phyloP scores from a whole-genome alignment of 768 basidiomycete genomes.

The Dioszegia crocea region DNA sequence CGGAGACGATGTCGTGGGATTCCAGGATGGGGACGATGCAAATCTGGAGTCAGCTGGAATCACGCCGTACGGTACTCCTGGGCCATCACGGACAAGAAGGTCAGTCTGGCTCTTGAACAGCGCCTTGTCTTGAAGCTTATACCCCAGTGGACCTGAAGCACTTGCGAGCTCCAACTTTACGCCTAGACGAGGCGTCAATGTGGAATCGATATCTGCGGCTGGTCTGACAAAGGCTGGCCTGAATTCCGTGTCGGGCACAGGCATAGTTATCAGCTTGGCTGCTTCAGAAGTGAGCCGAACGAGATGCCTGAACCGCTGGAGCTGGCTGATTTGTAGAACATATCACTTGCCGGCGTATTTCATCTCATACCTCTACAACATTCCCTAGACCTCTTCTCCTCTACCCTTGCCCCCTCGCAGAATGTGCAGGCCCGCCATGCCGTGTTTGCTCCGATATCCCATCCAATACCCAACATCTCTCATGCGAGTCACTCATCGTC shows the following conservation, averaged over 20 bases:
- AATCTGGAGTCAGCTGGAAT: neutral
- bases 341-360: conserved; percentile 69
- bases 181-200: conserved; percentile 18
- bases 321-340: conserved; percentile 48
- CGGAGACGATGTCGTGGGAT: conserved; percentile 1
- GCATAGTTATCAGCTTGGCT: conserved; percentile 23
- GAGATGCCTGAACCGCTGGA: neutral
- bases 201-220: conserved; percentile 5
- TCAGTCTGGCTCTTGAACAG: neutral
- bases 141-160: neutral
- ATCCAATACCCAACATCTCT: conserved; percentile 64
- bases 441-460: conserved; percentile 72
- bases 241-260: conserved; percentile 4
- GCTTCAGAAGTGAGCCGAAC: conserved; percentile 26
- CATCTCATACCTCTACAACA: conserved; percentile 63
- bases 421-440: conserved; percentile 45
- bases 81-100: conserved; percentile 12
- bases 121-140: neutral
- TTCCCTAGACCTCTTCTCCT: conserved; percentile 60
- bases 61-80: conserved; percentile 5
- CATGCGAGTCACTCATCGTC: conserved; percentile 19
- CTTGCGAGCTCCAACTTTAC: conserved; percentile 8
- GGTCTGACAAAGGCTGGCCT: conserved; percentile 13
- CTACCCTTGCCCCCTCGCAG: conserved; percentile 43
- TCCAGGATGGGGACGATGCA: neutral